Evolutionary conservation across 495 filamentous ascomycete species (phyloP).

Genomic region (Rhypophila decipiens): DNA sequence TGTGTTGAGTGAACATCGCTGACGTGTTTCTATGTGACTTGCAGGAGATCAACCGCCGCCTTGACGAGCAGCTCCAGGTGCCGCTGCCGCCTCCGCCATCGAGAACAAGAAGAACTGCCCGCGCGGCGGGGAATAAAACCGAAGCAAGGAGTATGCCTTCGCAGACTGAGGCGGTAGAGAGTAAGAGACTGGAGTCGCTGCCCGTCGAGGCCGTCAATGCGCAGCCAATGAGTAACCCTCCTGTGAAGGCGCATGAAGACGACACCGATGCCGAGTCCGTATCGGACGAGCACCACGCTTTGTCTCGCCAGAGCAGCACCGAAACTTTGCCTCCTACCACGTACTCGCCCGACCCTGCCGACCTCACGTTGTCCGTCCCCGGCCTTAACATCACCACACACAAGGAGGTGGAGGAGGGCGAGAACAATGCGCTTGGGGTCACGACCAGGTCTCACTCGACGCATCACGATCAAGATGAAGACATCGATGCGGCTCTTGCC

Average conservation of each 20-base stretch:
- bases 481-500: too few relatives aligned
- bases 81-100: constrained; percentile 11
- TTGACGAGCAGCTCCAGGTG: constrained; percentile 28
- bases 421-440: too few relatives aligned
- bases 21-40: not conserved
- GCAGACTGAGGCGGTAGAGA: constrained; percentile 8
- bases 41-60: constrained; percentile 30
- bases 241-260: constrained; percentile 12
- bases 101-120: constrained; percentile 8
- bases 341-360: too few relatives aligned
- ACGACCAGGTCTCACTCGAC: too few relatives aligned
- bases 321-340: too few relatives aligned
- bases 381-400: too few relatives aligned
- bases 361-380: too few relatives aligned
- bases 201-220: not conserved
- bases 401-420: too few relatives aligned
- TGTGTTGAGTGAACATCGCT: not conserved
- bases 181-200: constrained; percentile 5
- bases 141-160: not conserved
- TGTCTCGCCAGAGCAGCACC: too few relatives aligned
- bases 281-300: too few relatives aligned
- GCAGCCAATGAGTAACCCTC: constrained; percentile 4
- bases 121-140: constrained; percentile 3
- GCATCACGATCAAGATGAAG: too few relatives aligned
- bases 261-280: too few relatives aligned